phyloP scores from a whole-genome alignment of 495 filamentous ascomycete species.

The Hypoxylon perforatum region DNA sequence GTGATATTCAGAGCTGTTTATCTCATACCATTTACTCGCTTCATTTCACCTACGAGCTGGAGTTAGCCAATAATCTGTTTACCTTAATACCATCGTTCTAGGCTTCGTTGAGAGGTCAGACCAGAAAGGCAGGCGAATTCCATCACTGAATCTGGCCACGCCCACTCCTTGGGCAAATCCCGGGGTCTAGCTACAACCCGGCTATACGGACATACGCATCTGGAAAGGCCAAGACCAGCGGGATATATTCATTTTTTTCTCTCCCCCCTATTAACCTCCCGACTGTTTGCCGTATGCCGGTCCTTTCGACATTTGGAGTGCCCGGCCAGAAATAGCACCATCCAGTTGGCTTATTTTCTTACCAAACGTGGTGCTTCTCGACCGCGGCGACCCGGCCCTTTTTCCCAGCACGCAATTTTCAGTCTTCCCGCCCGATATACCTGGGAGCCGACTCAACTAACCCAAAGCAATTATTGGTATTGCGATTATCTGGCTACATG shows the following conservation, averaged over 20 bases:
- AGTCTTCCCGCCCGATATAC: conserved; percentile 19
- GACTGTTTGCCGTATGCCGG: conserved; percentile 25
- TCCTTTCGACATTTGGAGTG: conserved; percentile 25
- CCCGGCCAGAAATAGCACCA: conserved; percentile 30
- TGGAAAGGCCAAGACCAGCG: conserved; percentile 37
- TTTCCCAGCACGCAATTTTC: conserved; percentile 25
- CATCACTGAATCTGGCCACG: conserved; percentile 3
- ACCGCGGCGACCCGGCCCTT: conserved; percentile 41
- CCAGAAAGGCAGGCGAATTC: conserved; percentile 13
- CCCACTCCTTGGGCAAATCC: conserved; percentile 16
- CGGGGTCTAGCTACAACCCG: conserved; percentile 31
- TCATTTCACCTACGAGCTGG: not conserved
- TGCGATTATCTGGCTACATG: conserved; percentile 25
- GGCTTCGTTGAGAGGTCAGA: conserved; percentile 9
- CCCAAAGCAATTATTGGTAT: conserved; percentile 35
- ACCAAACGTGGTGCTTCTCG: conserved; percentile 35
- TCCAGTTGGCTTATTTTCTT: conserved; percentile 43
- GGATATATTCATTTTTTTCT: conserved; percentile 34
- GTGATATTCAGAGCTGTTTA: conserved; percentile 17
- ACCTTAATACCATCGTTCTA: conserved; percentile 16
- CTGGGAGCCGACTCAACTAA: conserved; percentile 22
- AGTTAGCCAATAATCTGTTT: not conserved
- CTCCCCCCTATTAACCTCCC: conserved; percentile 5
- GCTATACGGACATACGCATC: conserved; percentile 43
- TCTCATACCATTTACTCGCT: conserved; percentile 12